Base-by-base conservation (phyloP, 2,329 filamentous ascomycete species). In the Nannizzia gypsea region DNA sequence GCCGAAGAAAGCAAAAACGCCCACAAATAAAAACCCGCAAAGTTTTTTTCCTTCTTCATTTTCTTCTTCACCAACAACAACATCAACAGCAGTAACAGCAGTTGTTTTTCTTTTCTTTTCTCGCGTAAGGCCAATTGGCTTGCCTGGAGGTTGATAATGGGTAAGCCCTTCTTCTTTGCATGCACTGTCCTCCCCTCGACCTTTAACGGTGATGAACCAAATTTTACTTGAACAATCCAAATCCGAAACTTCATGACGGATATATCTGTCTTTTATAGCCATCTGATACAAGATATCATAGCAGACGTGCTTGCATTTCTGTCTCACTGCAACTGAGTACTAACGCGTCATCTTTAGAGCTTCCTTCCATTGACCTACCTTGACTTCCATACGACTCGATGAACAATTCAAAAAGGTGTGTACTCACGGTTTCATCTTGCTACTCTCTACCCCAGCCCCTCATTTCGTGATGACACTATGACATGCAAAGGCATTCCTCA, bases 401-500 rank as follows among this genome's bases (percentile, higher is more conserved):
- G 1, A 1, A 17, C 34, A 20, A 34, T 11, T 52, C 26, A 54
- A 54, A n/a, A 54, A 31, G 28, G 48, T 34, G 15, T 34, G 28
- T 54, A 34, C 34, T 11, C 6, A 54, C 8, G 13, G 1, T 34
- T n/a, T 5, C 8, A 34, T 34, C 26, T 17, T 26, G 13, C 46
- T 52, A 56, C n/a, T 22, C 6, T 59, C 44, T 57, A 54, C 46
- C 46, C n/a, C 57, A 38, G 56, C 60, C 63, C 61, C 64, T 64
- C 62, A 63, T 70, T 76, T 75, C 70, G 74, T 84, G 82, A 84
- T 84, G 81, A 84, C 78, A 72, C 55, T 73, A 73, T 73, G 81
- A 84, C 81, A 82, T 72, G 79, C 78, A 79, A 82, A 81, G 82
- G 82, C 81, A 84, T 84, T 84, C 82, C 82, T 84, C 82, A 80